phyloP scores from a whole-genome alignment of 176 grass and related monocot genomes.

The Neostapfia colusana region DNA sequence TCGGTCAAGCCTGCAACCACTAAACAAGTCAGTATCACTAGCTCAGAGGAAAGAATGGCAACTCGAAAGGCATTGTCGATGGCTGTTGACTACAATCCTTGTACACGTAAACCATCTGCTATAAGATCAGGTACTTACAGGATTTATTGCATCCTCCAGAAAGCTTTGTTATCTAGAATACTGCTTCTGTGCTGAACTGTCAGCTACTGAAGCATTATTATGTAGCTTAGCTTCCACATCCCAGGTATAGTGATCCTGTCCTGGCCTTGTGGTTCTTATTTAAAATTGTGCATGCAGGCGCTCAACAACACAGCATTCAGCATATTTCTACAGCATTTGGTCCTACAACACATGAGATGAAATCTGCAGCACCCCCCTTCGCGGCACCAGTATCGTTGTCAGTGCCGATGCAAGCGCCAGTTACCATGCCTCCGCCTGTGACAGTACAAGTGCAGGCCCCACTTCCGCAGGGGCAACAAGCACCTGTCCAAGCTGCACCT shows the following conservation, averaged over 20 bases:
- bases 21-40: slow-evolving; percentile 42
- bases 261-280: slow-evolving; percentile 12
- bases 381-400: not conserved
- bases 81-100: slow-evolving; percentile 41
- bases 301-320: slow-evolving; percentile 37
- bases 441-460: slow-evolving; percentile 24
- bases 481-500: slow-evolving; percentile 28
- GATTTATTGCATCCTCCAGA: not conserved
- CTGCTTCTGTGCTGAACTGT: not conserved
- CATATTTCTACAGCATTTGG: slow-evolving; percentile 37
- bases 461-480: slow-evolving; percentile 45
- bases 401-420: slow-evolving; percentile 17
- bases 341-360: slow-evolving; percentile 24
- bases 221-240: slow-evolving; percentile 16
- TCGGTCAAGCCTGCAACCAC: slow-evolving; percentile 29
- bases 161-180: slow-evolving; percentile 5
- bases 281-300: slow-evolving; percentile 35
- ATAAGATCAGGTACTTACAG: slow-evolving; percentile 53
- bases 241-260: not conserved
- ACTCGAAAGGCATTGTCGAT: slow-evolving; percentile 58
- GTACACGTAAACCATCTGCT: slow-evolving; percentile 10
- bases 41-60: slow-evolving; percentile 59
- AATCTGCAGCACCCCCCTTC: slow-evolving; percentile 17
- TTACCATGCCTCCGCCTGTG: slow-evolving; percentile 33
- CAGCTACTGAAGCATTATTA: slow-evolving; percentile 11